Conservation (phyloP, 2,329 filamentous ascomycete genomes). For the Acarospora socialis region DNA sequence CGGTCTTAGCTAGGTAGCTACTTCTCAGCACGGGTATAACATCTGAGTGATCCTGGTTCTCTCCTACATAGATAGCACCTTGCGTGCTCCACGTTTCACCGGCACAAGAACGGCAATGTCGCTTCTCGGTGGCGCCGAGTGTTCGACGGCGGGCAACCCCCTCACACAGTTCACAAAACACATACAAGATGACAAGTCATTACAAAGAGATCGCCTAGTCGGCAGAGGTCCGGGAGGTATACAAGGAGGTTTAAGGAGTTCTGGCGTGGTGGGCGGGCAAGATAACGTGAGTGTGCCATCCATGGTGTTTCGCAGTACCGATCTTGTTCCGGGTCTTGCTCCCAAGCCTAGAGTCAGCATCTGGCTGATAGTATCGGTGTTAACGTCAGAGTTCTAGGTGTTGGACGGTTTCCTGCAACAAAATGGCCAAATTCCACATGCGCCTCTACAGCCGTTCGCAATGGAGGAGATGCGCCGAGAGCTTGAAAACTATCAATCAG, state of each 20-base stretch:
- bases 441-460: conserved; percentile 42
- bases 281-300: conserved; percentile 44
- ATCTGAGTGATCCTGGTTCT: too few species aligned
- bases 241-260: conserved; percentile 64
- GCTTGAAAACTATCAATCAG: conserved; percentile 37
- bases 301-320: neutral
- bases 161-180: conserved; percentile 97
- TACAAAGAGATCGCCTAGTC: conserved; percentile 79
- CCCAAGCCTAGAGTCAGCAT: conserved; percentile 4
- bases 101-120: conserved; percentile 50
- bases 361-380: conserved; percentile 17
- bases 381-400: conserved; percentile 42
- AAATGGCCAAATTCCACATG: conserved; percentile 45
- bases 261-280: conserved; percentile 52
- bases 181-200: conserved; percentile 85
- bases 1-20: too few species aligned
- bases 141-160: conserved; percentile 89
- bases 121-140: conserved; percentile 89
- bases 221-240: conserved; percentile 57
- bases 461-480: conserved; percentile 54
- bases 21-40: too few species aligned
- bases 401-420: conserved; percentile 89
- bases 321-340: too few species aligned
- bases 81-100: too few species aligned
- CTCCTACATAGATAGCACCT: too few species aligned